Evolutionary conservation across 345 rosid species (phyloP).

Genomic region (Fremontodendron californicum): DNA sequence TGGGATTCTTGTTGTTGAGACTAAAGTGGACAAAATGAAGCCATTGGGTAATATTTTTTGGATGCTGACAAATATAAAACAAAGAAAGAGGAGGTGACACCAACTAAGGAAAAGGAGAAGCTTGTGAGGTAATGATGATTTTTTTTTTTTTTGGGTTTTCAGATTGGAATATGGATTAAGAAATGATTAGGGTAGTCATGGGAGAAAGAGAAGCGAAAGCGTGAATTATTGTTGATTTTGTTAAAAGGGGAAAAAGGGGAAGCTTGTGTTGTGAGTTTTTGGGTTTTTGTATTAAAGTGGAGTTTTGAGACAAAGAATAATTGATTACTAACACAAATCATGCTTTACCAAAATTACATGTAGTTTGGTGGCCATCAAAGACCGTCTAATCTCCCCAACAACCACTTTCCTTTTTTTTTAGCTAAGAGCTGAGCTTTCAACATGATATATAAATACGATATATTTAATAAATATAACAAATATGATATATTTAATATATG

Average conservation of each 20-base stretch:
- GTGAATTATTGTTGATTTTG: background rate
- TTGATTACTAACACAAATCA: background rate
- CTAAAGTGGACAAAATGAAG: slow-evolving; percentile 14
- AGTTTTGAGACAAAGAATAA: slow-evolving; percentile 1
- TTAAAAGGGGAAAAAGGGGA: background rate
- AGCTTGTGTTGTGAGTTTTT: background rate
- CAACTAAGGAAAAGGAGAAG: slow-evolving; percentile 5
- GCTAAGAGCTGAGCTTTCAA: too few species aligned
- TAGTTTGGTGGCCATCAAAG: slow-evolving; percentile 28
- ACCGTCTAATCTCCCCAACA: slow-evolving; percentile 10
- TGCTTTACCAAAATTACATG: background rate
- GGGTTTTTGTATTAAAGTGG: background rate
- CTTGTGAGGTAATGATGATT: background rate
- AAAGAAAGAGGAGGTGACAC: background rate
- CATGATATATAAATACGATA: background rate
- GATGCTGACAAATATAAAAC: background rate
- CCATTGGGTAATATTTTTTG: background rate
- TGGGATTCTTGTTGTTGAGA: slow-evolving; percentile 13
- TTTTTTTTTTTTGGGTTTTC: background rate
- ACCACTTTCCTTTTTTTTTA: background rate
- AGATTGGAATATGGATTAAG: slow-evolving; percentile 1
- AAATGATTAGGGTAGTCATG: background rate
- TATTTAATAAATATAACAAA: background rate
- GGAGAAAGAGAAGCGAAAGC: background rate
- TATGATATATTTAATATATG: too few species aligned